phyloP scores from a whole-genome alignment of 2,329 filamentous ascomycete species.

The Pseudofabraea citricarpa region DNA sequence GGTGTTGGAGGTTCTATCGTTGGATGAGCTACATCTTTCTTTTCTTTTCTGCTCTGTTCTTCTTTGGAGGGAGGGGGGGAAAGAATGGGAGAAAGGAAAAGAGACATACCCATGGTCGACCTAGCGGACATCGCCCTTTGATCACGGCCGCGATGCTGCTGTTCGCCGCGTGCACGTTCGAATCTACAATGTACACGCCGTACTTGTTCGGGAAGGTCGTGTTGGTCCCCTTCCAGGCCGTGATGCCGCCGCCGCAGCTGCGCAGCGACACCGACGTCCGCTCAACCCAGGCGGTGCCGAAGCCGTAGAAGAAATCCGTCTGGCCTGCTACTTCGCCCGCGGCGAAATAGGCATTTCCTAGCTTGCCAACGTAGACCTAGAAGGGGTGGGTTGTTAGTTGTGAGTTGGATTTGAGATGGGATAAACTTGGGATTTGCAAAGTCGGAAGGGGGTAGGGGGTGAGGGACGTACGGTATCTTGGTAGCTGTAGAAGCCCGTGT shows the following conservation, averaged over 20 bases:
- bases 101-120: conserved; percentile 38
- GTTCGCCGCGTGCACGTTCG: conserved; percentile 51
- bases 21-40: background rate
- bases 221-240: conserved; percentile 65
- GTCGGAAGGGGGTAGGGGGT: background rate
- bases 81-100: background rate
- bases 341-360: conserved; percentile 62
- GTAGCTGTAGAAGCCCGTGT: conserved; percentile 60
- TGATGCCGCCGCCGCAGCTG: conserved; percentile 60
- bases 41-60: background rate
- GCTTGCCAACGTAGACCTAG: conserved; percentile 60
- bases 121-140: conserved; percentile 42
- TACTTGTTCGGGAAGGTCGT: conserved; percentile 64
- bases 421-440: background rate
- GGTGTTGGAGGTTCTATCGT: conserved; percentile 39
- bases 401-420: background rate
- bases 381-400: background rate
- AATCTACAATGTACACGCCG: conserved; percentile 58
- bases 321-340: conserved; percentile 56
- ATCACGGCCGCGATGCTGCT: conserved; percentile 30
- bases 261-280: conserved; percentile 49
- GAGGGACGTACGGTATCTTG: conserved; percentile 53
- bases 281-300: conserved; percentile 59
- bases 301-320: conserved; percentile 66
- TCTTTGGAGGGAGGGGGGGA: background rate